Percentiles rank a stretch among this genome's conserved stretches.
These are phyloP conservation scores for Begonia loranthoides DNA, from an alignment of 306 rosid genomes.

Conservation along the genomic window DNA sequence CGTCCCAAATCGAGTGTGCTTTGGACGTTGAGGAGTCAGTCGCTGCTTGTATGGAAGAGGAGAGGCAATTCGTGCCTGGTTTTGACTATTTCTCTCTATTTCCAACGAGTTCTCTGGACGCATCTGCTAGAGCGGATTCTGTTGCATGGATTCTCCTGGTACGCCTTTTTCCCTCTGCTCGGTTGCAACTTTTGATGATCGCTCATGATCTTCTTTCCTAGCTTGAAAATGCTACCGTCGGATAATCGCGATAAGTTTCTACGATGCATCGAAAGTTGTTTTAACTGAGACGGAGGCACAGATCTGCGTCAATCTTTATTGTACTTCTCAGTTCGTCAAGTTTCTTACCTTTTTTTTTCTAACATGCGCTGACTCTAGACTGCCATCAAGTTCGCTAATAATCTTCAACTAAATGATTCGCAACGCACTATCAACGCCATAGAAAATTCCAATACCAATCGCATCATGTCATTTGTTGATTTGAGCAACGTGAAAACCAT, in stretches of 20 bases:
- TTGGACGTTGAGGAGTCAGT: conserved; percentile 46
- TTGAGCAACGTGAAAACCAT: too few relatives aligned
- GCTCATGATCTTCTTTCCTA: background rate
- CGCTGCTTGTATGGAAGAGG: conserved; percentile 67
- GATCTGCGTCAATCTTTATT: conserved; percentile 17
- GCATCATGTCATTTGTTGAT: too few relatives aligned
- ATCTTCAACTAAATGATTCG: too few relatives aligned
- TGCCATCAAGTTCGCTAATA: too few relatives aligned
- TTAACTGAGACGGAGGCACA: background rate
- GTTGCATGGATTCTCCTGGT: conserved; percentile 99
- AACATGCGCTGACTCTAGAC: too few relatives aligned
- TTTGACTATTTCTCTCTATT: conserved; percentile 56
- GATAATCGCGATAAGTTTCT: too few relatives aligned
- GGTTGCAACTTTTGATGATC: background rate
- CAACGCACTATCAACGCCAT: too few relatives aligned
- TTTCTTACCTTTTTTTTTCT: too few relatives aligned
- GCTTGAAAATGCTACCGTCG: conserved; percentile 22
- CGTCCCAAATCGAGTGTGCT: conserved; percentile 36
- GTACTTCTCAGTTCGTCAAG: background rate
- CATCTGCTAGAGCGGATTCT: conserved; percentile 63
- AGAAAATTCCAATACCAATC: too few relatives aligned
- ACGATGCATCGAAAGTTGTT: too few relatives aligned
- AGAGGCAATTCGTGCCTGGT: conserved; percentile 55
- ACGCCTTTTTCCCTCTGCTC: background rate
- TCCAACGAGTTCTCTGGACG: conserved; percentile 45